A percentile compares a stretch with the other conserved stretches of the same genome.
Evolutionary conservation across 129 eudicot genomes (phyloP).

Genomic region (Artemisia annua): DNA sequence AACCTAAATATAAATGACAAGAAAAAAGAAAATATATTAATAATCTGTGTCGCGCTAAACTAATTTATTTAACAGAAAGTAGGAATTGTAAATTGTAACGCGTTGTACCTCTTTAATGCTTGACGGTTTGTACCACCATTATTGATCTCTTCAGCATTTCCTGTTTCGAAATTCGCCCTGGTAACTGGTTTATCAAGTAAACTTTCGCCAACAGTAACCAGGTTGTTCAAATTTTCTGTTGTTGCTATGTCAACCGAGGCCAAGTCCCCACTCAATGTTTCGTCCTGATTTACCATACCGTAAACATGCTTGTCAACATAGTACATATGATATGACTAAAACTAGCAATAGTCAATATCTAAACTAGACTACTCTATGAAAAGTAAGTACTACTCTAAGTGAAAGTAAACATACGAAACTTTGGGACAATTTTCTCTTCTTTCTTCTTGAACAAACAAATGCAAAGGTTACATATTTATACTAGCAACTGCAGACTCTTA

Average conservation of each 20-base stretch:
- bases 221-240: slow-evolving; percentile 37
- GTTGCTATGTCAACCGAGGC: slow-evolving; percentile 38
- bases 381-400: too few relatives aligned
- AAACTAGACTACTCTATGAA: too few relatives aligned
- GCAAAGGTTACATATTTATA: too few relatives aligned
- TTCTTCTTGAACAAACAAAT: too few relatives aligned
- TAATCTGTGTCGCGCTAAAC: background rate
- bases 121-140: slow-evolving; percentile 48
- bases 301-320: too few relatives aligned
- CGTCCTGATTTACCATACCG: slow-evolving; percentile 31
- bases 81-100: background rate
- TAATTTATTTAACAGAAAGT: too few relatives aligned
- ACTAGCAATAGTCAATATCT: too few relatives aligned
- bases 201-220: slow-evolving; percentile 42
- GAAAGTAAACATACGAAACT: too few relatives aligned
- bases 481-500: too few relatives aligned
- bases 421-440: too few relatives aligned
- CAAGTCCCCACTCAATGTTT: slow-evolving; percentile 39
- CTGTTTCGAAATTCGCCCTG: slow-evolving; percentile 38
- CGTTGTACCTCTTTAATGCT: slow-evolving; percentile 39
- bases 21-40: background rate
- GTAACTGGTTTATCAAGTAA: slow-evolving; percentile 42
- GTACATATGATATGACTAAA: too few relatives aligned
- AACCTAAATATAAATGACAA: slow-evolving; percentile 27
- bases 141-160: slow-evolving; percentile 27